A percentile compares a stretch with the other conserved stretches of the same genome.
Evolutionary conservation across 306 rosid genomes (phyloP).

Genomic region (Albizia julibrissin): DNA sequence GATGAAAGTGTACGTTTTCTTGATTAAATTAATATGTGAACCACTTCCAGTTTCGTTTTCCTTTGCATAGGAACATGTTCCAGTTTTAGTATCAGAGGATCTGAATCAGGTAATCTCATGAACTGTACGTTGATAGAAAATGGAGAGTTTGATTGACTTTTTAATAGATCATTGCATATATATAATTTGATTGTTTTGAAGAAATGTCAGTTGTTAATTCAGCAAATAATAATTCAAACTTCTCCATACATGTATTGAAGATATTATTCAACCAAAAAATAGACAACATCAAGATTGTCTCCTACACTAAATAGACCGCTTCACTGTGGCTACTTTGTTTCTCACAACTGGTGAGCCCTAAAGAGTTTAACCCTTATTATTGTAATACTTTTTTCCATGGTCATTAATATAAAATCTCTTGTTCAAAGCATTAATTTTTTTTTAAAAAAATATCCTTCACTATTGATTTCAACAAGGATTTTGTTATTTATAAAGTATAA

Average conservation of each 20-base stretch:
- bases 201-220: conserved; percentile 23
- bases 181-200: conserved; percentile 6
- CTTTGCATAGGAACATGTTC: conserved; percentile 13
- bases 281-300: background rate
- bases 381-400: too few relatives aligned
- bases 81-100: conserved; percentile 2
- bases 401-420: too few relatives aligned
- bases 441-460: too few relatives aligned
- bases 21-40: background rate
- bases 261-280: background rate
- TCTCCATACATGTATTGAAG: conserved; percentile 3
- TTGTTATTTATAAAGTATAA: too few relatives aligned
- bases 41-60: conserved; percentile 34
- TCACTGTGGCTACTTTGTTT: background rate
- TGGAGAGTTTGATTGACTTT: conserved; percentile 26
- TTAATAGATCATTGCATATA: background rate
- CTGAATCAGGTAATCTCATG: background rate
- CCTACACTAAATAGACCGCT: conserved; percentile 7
- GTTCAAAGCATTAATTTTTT: background rate
- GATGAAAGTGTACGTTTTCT: background rate
- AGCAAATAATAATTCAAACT: conserved; percentile 14
- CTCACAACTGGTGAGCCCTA: background rate
- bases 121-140: background rate
- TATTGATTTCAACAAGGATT: too few relatives aligned
- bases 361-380: background rate